Evolutionary conservation across 495 filamentous ascomycete genomes (phyloP), one percentile per base, ranked within the genome.

Genomic region (Hypomontagnella submonticulosa): DNA sequence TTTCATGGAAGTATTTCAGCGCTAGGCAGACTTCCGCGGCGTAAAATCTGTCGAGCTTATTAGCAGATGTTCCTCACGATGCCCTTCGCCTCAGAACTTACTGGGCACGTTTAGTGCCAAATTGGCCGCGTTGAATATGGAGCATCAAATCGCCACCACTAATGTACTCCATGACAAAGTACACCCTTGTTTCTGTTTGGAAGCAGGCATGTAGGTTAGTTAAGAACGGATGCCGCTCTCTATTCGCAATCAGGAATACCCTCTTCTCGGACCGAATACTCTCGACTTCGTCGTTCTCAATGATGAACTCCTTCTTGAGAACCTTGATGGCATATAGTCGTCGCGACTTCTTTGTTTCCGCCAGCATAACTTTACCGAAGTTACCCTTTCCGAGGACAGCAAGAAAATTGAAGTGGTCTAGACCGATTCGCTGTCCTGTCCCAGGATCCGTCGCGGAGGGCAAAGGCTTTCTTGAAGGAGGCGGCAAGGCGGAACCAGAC

Each of bases 141-240:
- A 97, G 79, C 95, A 99, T 99, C 72, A 99, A 81, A 84, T 99
- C 95, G 75, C 95, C 95, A 80, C 95, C 95, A 71, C 93, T 97
- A 66, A 99, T 93, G 74, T 99, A 99, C 79, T 99, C 96, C 94
- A 98, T 98, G 67, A 99, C 95, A 72, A 99, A 99, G 81, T 99
- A 99, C 12, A 99, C 92, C 67, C 95, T 82, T 10, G 95, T 99
- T 76, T 99, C 95, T 0, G 95, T 99, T 79, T 99, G 95, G 86
- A 99, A 99, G 83, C 96, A 99, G 57, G 95, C 96, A 71, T 98
- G 94, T 42, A 99, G 80, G 72, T 91, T 98, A 36, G 96, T 86
- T 61, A 99, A 80, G 86, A 99, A 99, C 0, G 95, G 95, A 74
- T 99, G 95, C 3, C 92, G 90, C 71, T 98, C 95, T 76, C 97